Evolutionary conservation across 345 rosid species (phyloP), one percentile per base, ranked within the genome.

Genomic region (Eucalyptus victrix): DNA sequence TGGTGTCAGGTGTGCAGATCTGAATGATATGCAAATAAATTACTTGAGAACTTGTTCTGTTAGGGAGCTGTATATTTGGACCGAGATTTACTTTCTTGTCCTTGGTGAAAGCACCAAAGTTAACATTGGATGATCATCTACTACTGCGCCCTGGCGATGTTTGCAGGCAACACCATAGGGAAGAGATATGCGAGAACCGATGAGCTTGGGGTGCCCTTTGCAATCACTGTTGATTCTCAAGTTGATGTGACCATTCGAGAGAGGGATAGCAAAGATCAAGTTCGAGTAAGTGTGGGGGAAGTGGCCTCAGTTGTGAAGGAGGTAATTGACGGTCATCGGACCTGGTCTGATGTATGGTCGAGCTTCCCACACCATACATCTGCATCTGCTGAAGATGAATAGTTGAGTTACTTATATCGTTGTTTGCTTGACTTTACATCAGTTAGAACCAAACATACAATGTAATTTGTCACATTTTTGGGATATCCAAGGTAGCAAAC

Each of bases 191-290:
- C 99, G 6, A 97, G 98, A 92, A 96, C 97, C 3, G 97, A 98
- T 90, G 99, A 98, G 90, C 94, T 96, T 8, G 99, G 99, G 24
- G 99, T 97, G 56, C 99, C 99, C 8, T 98, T 98, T 90, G 99
- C 99, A 13, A 92, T 98, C 87, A 97, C 99, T 7, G 98, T 96
- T 37, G 98, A 97, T 92, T 94, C 97, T 4, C 90, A 92, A 13
- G 49, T 92, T 26, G 95, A 95, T 3, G 99, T 94, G 90, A 97
- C 99, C 49, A 97, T 97, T 89, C 91, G 99, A 53, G 99, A 97
- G 93, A 92, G 98, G 89, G 99, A 97, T 90, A 97, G 97, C 95
- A 96, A 96, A 94, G 96, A 96, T 91, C 99, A 98, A 92, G 91
- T 97, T 81, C 95, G 99, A 14, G 98, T 98, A 12, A 89, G 49